Evolutionary conservation across 768 basidiomycete genomes (phyloP).

Genomic region (Hericium rajendrae): DNA sequence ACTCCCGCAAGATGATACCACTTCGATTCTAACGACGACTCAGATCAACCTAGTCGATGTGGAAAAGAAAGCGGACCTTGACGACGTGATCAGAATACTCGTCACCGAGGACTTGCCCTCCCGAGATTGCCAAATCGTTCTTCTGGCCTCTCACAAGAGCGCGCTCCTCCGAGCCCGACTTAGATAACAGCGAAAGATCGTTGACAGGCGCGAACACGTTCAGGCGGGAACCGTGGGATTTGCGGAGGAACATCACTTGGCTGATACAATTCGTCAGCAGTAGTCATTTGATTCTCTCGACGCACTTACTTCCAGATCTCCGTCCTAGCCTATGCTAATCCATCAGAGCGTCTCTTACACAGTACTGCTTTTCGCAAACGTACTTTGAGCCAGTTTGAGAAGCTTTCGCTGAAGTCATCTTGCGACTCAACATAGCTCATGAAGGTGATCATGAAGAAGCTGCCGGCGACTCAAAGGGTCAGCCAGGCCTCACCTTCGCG

Average conservation of each 20-base stretch:
- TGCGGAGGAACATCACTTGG: constrained; percentile 80
- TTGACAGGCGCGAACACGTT: constrained; percentile 89
- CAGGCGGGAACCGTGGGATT: constrained; percentile 68
- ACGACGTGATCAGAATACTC: constrained; percentile 95
- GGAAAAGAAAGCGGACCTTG: constrained; percentile 37
- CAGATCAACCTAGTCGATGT: neutral
- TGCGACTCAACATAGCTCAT: constrained; percentile 75
- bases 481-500: neutral
- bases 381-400: constrained; percentile 84
- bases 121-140: constrained; percentile 64
- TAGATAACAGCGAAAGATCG: constrained; percentile 77
- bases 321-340: constrained; percentile 44
- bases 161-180: constrained; percentile 47
- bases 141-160: constrained; percentile 57
- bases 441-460: constrained; percentile 93
- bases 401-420: constrained; percentile 52
- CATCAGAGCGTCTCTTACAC: neutral
- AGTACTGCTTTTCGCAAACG: constrained; percentile 9
- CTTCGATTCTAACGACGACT: constrained; percentile 56
- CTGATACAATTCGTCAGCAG: constrained; percentile 27
- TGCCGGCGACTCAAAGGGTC: constrained; percentile 19
- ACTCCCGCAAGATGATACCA: constrained; percentile 89
- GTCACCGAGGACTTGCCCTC: constrained; percentile 84
- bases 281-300: neutral
- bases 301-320: constrained; percentile 86